Evolutionary conservation across 768 basidiomycete genomes (phyloP), one percentile per base, ranked within the genome.

Genomic region (Agrocybe praecox): DNA sequence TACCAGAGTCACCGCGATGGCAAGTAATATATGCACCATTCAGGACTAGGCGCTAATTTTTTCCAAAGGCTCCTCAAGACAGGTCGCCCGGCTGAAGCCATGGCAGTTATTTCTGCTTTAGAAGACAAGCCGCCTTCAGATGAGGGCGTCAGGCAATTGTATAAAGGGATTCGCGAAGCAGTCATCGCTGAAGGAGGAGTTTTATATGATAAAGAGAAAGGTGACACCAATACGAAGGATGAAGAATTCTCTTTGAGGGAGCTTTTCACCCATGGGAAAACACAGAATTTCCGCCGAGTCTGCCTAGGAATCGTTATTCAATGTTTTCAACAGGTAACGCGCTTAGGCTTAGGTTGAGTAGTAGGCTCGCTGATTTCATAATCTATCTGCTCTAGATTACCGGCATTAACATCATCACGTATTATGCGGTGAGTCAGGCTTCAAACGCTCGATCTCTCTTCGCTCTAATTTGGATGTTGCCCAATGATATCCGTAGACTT

Each of bases 401-500:
- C 6, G 86, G 86, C 7, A 85, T 86, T 68, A 87, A 85, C 65
- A 65, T 88, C 55, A 86, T 88, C 66, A 86, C 83, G 1, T 88
- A 85, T 72, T 83, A 70, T 49, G 82, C 77, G 23, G 66, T 64
- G 56, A 49, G 62, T 64, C 12, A 40, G n/a, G n/a, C n/a, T 40
- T n/a, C 14, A n/a, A n/a, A 40, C 26, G 36, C 6, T 14, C 36
- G 6, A 6, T 21, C 32, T 18, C 46, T 36, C 49, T 21, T 53
- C 22, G 29, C 22, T 19, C 32, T 36, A 49, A 17, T 1, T 17
- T 48, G 32, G 29, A 2, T 54, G 23, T 36, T 42, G 22, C 49
- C 49, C 53, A 53, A 32, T 52, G 9, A 43, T n/a, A 43, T 17
- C 19, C 24, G n/a, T 21, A 80, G 81, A 84, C 84, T 0, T 57